Evolutionary conservation across 768 basidiomycete genomes (phyloP), one percentile per base, ranked within the genome.

Genomic region (Termitomyces sp.): DNA sequence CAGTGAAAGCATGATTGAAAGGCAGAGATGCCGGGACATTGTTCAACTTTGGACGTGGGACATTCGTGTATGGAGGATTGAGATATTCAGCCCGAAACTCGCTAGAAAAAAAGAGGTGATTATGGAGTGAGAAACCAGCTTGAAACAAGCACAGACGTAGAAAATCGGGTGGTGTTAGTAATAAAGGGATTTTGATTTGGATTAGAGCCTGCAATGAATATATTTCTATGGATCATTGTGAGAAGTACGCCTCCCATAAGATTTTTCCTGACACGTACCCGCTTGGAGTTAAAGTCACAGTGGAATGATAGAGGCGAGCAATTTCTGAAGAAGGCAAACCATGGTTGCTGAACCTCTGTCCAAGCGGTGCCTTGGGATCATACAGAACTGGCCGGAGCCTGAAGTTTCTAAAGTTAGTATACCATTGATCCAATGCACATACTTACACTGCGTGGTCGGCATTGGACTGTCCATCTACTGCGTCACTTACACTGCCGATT

Each of bases 301-400:
- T 74, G 1, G 83, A 84, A 66, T 87, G 85, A 70, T 87, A 87
- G 68, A 87, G 44, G 6, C 85, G 70, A 52, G 83, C 76, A 55
- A 85, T 74, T 32, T 66, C 56, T 2, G 72, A 70, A 10, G 71
- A 67, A 31, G 75, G 73, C 51, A 78, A 56, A 25, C 78, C 79
- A 11, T 71, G 68, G 59, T 76, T 76, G 67, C 74, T 79, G 70
- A 74, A 77, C 46, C 76, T 69, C 41, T 66, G 59, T 18, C 83
- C 85, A 3, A 70, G 63, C 3, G 71, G 64, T 9, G 71, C 70
- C 52, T 60, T 64, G 10, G 78, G 75, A 56, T 78, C 77, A 66
- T 83, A 85, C 51, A 83, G 55, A 6, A 75, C 73, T 9, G 81
- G 80, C 38, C 69, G 73, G 35, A 71, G 65, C 27, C 66, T 68